phyloP scores from a whole-genome alignment of 2,329 filamentous ascomycete genomes.

The Xylariaceae sp. region DNA sequence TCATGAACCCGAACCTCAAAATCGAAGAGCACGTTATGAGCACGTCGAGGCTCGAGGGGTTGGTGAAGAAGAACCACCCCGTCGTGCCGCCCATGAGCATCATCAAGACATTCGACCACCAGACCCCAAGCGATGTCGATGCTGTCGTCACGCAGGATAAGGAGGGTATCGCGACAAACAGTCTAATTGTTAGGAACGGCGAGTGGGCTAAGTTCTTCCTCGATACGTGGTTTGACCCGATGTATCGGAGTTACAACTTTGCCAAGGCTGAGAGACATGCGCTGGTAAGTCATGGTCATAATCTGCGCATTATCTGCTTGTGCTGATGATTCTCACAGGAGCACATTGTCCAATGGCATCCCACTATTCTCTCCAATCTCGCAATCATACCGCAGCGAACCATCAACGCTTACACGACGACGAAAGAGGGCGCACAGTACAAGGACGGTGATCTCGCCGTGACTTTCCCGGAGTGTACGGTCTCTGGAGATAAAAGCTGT shows the following conservation, averaged over 20 bases:
- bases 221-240: constrained; percentile 92
- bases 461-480: constrained; percentile 69
- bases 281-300: constrained; percentile 54
- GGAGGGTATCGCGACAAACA: constrained; percentile 71
- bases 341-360: constrained; percentile 93
- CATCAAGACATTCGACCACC: constrained; percentile 85
- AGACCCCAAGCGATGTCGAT: constrained; percentile 74
- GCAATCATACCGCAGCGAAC: constrained; percentile 82
- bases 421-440: constrained; percentile 59
- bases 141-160: constrained; percentile 81
- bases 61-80: constrained; percentile 81
- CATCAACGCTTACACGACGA: constrained; percentile 72
- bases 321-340: constrained; percentile 53
- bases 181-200: constrained; percentile 75
- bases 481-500: constrained; percentile 56
- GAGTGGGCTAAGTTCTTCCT: constrained; percentile 92
- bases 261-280: constrained; percentile 92
- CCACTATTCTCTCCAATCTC: constrained; percentile 85
- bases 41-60: constrained; percentile 60
- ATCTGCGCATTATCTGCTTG: background rate
- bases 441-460: constrained; percentile 82
- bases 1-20: constrained; percentile 74
- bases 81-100: constrained; percentile 95
- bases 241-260: constrained; percentile 93
- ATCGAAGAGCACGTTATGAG: constrained; percentile 70